These are phyloP conservation scores for Paxillus rubicundulus DNA, from an alignment of 768 basidiomycete genomes.

Conservation along the genomic window DNA sequence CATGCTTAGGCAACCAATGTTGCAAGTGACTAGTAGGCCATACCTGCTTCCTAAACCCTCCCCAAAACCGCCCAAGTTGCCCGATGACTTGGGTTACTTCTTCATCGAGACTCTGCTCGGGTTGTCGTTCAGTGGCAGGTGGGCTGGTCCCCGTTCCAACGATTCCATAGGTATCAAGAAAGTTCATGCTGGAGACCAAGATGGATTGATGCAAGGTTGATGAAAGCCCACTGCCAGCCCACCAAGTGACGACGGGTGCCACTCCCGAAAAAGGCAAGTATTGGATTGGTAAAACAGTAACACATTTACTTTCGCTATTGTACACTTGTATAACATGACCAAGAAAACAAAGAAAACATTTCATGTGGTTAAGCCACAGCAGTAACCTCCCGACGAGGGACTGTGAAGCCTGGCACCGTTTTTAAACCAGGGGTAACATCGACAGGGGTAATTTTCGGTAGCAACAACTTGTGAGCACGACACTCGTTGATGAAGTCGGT, in stretches of 20 bases:
- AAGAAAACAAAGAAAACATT: not conserved
- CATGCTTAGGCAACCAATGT: not conserved
- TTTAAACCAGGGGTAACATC: conserved; percentile 17
- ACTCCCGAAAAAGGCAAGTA: conserved; percentile 15
- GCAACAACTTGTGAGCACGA: conserved; percentile 49
- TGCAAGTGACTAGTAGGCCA: conserved; percentile 16
- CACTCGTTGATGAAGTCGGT: conserved; percentile 88
- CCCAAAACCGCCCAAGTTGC: conserved; percentile 87
- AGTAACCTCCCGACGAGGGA: conserved; percentile 20
- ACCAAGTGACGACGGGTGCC: not conserved
- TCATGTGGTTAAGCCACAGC: conserved; percentile 27
- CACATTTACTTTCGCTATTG: conserved; percentile 1
- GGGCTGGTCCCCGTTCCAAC: conserved; percentile 41
- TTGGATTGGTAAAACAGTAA: not conserved
- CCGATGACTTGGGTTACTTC: conserved; percentile 88
- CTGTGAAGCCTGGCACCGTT: conserved; percentile 18
- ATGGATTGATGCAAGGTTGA: no score
- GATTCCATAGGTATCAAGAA: conserved; percentile 68
- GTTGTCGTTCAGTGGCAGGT: conserved; percentile 36
- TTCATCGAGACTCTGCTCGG: conserved; percentile 68
- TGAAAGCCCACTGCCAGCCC: not conserved
- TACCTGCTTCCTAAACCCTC: conserved; percentile 87
- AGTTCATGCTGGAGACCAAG: conserved; percentile 53
- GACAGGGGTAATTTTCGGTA: conserved; percentile 19
- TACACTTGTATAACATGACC: conserved; percentile 14